These are phyloP conservation scores for Cyberlindnera xishuangbannaensis DNA, from an alignment of 805 yeast genomes.

Conservation along the genomic window DNA sequence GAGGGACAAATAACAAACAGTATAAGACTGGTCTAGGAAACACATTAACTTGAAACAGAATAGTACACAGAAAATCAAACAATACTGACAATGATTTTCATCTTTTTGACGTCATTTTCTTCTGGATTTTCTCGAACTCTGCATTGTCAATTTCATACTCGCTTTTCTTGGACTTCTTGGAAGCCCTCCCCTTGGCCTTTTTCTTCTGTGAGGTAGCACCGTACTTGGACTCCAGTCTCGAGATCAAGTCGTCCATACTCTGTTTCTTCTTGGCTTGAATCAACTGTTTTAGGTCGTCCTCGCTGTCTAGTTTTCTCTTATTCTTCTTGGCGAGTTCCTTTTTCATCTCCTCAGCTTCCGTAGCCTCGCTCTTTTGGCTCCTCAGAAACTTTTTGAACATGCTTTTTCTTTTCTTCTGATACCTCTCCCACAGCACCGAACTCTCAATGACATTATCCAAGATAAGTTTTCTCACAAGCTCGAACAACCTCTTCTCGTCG, in stretches of 20 bases:
- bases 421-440: constrained; percentile 43
- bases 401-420: constrained; percentile 42
- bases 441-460: constrained; percentile 32
- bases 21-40: too few species aligned
- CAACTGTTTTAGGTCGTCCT: constrained; percentile 39
- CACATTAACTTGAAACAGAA: too few species aligned
- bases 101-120: constrained; percentile 5
- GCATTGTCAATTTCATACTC: constrained; percentile 40
- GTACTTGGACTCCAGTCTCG: constrained; percentile 46
- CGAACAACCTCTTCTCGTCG: constrained; percentile 58
- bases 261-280: constrained; percentile 42
- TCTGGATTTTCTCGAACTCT: constrained; percentile 39
- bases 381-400: constrained; percentile 44
- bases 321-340: constrained; percentile 33
- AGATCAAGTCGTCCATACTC: constrained; percentile 41
- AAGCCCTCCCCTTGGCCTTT: constrained; percentile 18
- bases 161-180: constrained; percentile 14
- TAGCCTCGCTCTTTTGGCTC: constrained; percentile 55
- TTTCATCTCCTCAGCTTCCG: constrained; percentile 50
- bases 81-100: not conserved
- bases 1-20: too few species aligned
- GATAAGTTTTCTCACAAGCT: constrained; percentile 42
- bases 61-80: too few species aligned
- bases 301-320: constrained; percentile 27
- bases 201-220: constrained; percentile 31